A percentile compares a stretch with the other conserved stretches of the same genome.
phyloP scores from a whole-genome alignment of 1,284 basidiomycete genomes.

The Xerocomus cyaneibrunnescens region DNA sequence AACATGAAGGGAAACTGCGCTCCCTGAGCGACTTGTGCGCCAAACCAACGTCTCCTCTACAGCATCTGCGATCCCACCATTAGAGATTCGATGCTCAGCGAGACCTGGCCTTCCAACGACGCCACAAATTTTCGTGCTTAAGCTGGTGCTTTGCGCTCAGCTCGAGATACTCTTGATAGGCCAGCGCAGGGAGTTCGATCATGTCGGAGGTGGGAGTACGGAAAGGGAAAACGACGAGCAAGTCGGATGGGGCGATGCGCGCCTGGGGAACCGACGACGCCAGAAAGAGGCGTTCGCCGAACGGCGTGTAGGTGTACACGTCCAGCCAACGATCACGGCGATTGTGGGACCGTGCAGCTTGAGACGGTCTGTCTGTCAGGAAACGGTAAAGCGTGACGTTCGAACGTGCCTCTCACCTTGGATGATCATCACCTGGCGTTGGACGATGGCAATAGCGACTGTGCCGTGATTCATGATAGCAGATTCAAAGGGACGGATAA shows the following conservation, averaged over 20 bases:
- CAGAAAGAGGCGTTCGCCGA: slow-evolving; percentile 62
- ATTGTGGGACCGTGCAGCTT: slow-evolving; percentile 55
- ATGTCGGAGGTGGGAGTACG: slow-evolving; percentile 47
- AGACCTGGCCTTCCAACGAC: slow-evolving; percentile 41
- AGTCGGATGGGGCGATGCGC: slow-evolving; percentile 54
- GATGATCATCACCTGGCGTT: slow-evolving; percentile 61
- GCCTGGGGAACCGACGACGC: slow-evolving; percentile 53
- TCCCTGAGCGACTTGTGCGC: neutral
- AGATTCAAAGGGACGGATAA: neutral
- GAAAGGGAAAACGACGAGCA: slow-evolving; percentile 56
- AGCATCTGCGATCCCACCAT: neutral
- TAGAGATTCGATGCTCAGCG: slow-evolving; percentile 10
- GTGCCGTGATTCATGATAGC: slow-evolving; percentile 55
- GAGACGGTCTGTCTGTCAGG: slow-evolving; percentile 3
- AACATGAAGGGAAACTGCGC: neutral
- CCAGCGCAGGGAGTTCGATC: slow-evolving; percentile 57
- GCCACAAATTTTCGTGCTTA: slow-evolving; percentile 55
- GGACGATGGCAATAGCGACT: slow-evolving; percentile 63
- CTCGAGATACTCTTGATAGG: slow-evolving; percentile 54
- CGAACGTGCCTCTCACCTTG: slow-evolving; percentile 45
- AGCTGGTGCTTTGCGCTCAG: slow-evolving; percentile 49
- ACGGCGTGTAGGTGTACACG: slow-evolving; percentile 59
- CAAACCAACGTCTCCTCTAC: neutral
- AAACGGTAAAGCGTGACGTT: neutral
- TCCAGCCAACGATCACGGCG: slow-evolving; percentile 56